Base-by-base conservation (phyloP, 345 rosid species). In the Aquilaria sinensis region DNA sequence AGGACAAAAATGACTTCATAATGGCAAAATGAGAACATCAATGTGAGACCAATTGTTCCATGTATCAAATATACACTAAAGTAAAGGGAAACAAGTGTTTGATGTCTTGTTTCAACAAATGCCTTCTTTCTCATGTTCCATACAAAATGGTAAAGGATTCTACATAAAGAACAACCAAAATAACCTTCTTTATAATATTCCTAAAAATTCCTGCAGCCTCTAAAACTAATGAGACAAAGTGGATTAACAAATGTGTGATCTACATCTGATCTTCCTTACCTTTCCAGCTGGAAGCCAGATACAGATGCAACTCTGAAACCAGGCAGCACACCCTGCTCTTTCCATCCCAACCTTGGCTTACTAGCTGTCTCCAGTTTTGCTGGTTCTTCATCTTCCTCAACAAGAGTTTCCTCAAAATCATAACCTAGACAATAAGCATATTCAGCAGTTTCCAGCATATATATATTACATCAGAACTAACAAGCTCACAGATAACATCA, bases 301-400 rank as follows among this genome's bases (percentile, higher is more conserved):
- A 72, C 78, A 48, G 83, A 77, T 62, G 96, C 87, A 76, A 78
- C 77, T 70, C 66, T 75, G 72, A 88, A 94, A 49, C 99, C 97
- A 47, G 81, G 85, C 56, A 94, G 81, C 72, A 72, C 69, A 37
- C 83, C 88, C 51, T 77, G 77, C 67, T 88, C 91, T 65, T 81
- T 87, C 69, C 78, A 76, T 33, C 74, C 66, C 70, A 86, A 77
- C 79, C 78, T 88, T 72, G 67, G 78, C 70, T 52, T 77, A 73
- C 70, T 77, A 51, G 85, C 95, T 62, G 62, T 70, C 68, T 67
- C 68, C 50, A 75, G 70, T 66, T 51, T 75, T 58, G 88, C 65
- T 31, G 86, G 89, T 71, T 88, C 93, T 69, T 94, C 96, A 37
- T 74, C 93, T 69, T 90, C 96, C 78, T 87, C 74, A 56, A 87